Evolutionary conservation across 805 yeast genomes (phyloP), one percentile per base, ranked within the genome.

Genomic region (Yamadazyma paraphyllophila): DNA sequence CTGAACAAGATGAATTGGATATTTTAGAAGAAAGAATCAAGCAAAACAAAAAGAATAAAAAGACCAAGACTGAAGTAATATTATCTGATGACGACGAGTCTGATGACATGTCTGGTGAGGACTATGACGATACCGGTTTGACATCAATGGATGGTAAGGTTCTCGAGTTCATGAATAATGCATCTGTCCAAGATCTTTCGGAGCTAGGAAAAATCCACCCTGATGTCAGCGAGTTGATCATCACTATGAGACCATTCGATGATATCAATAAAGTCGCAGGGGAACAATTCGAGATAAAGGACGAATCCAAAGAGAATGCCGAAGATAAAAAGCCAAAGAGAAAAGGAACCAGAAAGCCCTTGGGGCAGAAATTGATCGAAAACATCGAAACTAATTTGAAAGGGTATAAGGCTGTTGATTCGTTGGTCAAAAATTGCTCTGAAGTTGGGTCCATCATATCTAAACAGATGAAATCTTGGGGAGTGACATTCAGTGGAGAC

Each of bases 321-420:
- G 12, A 11, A 7, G 36, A 16, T 44, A 42, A 8, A 41, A 31
- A 32, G 44, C 40, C 24, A 34, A 51, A 45, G 73, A 79, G 60
- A 44, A 65, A 61, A 45, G 69, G 67, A 38, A 68, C 71, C 30
- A 70, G 74, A 24, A 68, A 69, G 48, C 73, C 84, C 4, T 78
- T 80, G 38, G 96, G 97, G 9, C 85, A 85, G 55, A 78, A 80
- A 58, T 74, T 88, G 40, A 77, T 89, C 16, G 92, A 85, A 52
- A 83, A 79, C 33, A 78, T 91, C 4, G 78, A 78, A 39, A 69
- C 76, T 51, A 84, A 89, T 12, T 72, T 94, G 51, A 80, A 82
- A 56, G 98, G 98, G 4, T 94, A 94, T 62, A 84, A 83, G 50
- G 98, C 99, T 0, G 96, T 94, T 36, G 98, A 92, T 56, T 85